Percentiles rank a stretch among this genome's conserved stretches.
Evolutionary conservation across 1,284 basidiomycete species (phyloP).

Genomic region (Schizopora paradoxa): DNA sequence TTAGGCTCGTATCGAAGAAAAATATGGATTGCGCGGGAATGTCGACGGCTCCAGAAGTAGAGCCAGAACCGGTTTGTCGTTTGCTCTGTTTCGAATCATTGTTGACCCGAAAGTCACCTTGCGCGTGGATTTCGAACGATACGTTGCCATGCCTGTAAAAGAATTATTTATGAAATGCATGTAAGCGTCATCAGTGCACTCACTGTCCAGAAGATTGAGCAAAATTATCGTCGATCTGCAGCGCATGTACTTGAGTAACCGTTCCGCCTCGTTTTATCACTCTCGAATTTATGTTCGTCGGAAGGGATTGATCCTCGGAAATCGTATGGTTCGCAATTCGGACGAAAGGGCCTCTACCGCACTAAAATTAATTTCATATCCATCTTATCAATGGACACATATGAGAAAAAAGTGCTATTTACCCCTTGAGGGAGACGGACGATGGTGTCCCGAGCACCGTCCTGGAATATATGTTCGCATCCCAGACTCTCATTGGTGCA

Average conservation of each 20-base stretch:
- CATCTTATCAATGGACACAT: background rate
- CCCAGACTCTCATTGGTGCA: slow-evolving; percentile 34
- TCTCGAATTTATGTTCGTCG: slow-evolving; percentile 26
- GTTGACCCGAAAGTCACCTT: too few species aligned
- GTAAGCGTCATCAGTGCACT: too few species aligned
- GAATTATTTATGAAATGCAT: background rate
- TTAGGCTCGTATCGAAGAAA: too few species aligned
- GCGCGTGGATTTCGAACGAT: too few species aligned
- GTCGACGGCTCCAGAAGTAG: too few species aligned
- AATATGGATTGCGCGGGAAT: too few species aligned
- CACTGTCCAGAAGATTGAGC: slow-evolving; percentile 7
- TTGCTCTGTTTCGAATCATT: too few species aligned
- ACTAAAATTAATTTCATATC: slow-evolving; percentile 29
- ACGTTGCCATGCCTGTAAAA: too few species aligned
- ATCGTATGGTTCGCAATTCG: slow-evolving; percentile 39
- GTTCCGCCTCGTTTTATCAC: slow-evolving; percentile 30
- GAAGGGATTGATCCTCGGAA: slow-evolving; percentile 40
- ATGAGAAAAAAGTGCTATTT: slow-evolving; percentile 19
- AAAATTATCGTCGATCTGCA: slow-evolving; percentile 41
- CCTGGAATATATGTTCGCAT: slow-evolving; percentile 42
- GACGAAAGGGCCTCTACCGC: slow-evolving; percentile 45
- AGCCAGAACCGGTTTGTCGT: too few species aligned
- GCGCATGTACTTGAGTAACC: slow-evolving; percentile 35
- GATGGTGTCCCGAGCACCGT: slow-evolving; percentile 43
- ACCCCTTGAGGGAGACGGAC: slow-evolving; percentile 47